Percentiles rank a stretch among this genome's conserved stretches.
phyloP scores from a whole-genome alignment of 768 basidiomycete genomes.

The Cyclocybe aegerita region DNA sequence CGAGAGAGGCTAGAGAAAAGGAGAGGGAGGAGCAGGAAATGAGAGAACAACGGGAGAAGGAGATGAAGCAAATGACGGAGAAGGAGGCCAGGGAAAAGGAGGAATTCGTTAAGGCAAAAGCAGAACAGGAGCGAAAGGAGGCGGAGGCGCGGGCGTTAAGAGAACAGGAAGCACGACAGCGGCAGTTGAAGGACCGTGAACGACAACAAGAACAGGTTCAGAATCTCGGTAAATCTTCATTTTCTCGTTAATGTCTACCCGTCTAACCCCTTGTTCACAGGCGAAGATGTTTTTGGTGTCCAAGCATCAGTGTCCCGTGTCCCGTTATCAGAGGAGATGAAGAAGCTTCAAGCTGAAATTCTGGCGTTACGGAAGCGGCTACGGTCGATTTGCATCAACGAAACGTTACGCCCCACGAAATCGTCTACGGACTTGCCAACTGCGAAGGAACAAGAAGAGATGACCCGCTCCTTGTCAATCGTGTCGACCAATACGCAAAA shows the following conservation, averaged over 20 bases:
- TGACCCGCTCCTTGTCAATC: conserved; percentile 45
- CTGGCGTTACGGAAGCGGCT: conserved; percentile 57
- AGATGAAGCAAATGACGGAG: conserved; percentile 1
- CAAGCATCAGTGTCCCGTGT: conserved; percentile 32
- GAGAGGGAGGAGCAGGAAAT: conserved; percentile 5
- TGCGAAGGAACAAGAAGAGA: conserved; percentile 41
- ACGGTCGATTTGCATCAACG: conserved; percentile 59
- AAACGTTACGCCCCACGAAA: conserved; percentile 44
- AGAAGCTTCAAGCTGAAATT: conserved; percentile 49
- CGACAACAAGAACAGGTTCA: conserved; percentile 7
- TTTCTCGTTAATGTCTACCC: neutral
- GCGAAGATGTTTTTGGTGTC: conserved; percentile 55
- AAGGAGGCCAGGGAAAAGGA: conserved; percentile 9
- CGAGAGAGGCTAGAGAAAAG: conserved; percentile 1
- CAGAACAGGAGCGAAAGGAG: conserved; percentile 3
- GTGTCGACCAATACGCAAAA: conserved; percentile 44
- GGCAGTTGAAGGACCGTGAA: conserved; percentile 13
- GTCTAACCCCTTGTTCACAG: neutral
- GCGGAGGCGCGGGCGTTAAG: neutral
- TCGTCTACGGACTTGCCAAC: conserved; percentile 50
- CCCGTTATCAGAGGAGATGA: conserved; percentile 37
- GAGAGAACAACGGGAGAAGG: conserved; percentile 6
- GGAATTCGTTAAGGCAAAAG: neutral
- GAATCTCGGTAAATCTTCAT: conserved; percentile 1
- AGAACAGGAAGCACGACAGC: conserved; percentile 9